phyloP scores from a whole-genome alignment of 2,329 filamentous ascomycete species.

The Cercospora beticola region DNA sequence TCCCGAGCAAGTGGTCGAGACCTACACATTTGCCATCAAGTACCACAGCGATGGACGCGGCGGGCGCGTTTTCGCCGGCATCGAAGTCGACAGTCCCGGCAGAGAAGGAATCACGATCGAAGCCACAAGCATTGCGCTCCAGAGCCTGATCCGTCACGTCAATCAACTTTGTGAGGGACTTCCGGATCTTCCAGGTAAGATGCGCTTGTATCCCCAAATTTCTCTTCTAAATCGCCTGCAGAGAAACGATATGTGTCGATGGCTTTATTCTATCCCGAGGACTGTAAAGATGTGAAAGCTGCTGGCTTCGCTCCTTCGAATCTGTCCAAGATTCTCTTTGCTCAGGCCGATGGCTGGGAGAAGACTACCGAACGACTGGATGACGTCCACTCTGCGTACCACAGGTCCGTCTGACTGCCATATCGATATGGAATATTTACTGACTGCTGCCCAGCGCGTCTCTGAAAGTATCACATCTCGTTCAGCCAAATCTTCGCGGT shows the following conservation, averaged over 20 bases:
- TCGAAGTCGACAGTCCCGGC: conserved; percentile 35
- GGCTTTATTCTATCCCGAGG: conserved; percentile 47
- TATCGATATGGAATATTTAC: not conserved
- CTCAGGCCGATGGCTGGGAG: conserved; percentile 41
- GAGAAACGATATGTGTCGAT: conserved; percentile 45
- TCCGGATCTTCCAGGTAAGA: conserved; percentile 46
- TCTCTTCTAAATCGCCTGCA: conserved; percentile 21
- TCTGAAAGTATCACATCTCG: conserved; percentile 26
- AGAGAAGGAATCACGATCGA: conserved; percentile 39
- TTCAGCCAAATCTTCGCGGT: conserved; percentile 9
- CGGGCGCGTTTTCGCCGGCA: conserved; percentile 24
- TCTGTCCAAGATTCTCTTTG: conserved; percentile 39
- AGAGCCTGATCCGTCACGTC: conserved; percentile 45
- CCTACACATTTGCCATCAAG: conserved; percentile 52
- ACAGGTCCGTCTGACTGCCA: conserved; percentile 37
- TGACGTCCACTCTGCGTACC: conserved; percentile 42
- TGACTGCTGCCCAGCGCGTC: conserved; percentile 22
- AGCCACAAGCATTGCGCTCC: conserved; percentile 45
- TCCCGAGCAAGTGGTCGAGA: conserved; percentile 45
- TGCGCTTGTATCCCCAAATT: not conserved
- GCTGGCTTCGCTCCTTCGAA: conserved; percentile 41
- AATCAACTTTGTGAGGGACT: conserved; percentile 42
- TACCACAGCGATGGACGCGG: conserved; percentile 35
- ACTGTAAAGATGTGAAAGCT: conserved; percentile 43
- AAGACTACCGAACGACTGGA: conserved; percentile 37